Evolutionary conservation across 352 stramenopile genomes (phyloP).

Genomic region (Pythium myriotylum): DNA sequence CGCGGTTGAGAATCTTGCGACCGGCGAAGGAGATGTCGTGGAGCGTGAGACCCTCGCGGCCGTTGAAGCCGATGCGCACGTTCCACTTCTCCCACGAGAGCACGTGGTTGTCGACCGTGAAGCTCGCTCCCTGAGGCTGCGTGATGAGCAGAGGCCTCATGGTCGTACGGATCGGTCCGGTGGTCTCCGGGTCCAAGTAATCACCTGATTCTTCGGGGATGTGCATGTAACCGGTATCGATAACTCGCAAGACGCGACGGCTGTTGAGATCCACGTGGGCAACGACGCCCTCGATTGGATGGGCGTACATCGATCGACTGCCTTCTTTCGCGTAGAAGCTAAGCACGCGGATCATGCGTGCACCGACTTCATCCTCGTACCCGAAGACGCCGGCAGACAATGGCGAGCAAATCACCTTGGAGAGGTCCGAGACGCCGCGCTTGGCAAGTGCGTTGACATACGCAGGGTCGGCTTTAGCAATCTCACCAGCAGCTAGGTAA

Average conservation of each 20-base stretch:
- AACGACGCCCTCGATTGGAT: constrained; percentile 51
- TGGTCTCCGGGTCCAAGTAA: constrained; percentile 44
- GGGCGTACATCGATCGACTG: constrained; percentile 53
- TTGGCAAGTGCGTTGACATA: constrained; percentile 46
- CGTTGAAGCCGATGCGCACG: constrained; percentile 83
- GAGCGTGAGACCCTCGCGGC: constrained; percentile 75
- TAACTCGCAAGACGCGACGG: constrained; percentile 40
- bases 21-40: constrained; percentile 68
- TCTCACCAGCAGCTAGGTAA: constrained; percentile 43
- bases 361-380: constrained; percentile 41
- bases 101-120: constrained; percentile 63
- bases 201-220: constrained; percentile 46
- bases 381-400: constrained; percentile 50
- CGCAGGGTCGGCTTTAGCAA: constrained; percentile 44
- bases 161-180: constrained; percentile 41
- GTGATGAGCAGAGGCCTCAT: constrained; percentile 73
- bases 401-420: constrained; percentile 40
- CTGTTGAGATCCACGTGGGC: constrained; percentile 49
- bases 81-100: constrained; percentile 85
- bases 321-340: constrained; percentile 44
- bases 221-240: constrained; percentile 49
- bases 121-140: constrained; percentile 76
- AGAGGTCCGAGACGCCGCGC: constrained; percentile 48
- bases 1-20: constrained; percentile 61
- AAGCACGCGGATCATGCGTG: constrained; percentile 52